Base-by-base conservation (phyloP, 148 eudicot genomes). In the Camellia granthamiana region DNA sequence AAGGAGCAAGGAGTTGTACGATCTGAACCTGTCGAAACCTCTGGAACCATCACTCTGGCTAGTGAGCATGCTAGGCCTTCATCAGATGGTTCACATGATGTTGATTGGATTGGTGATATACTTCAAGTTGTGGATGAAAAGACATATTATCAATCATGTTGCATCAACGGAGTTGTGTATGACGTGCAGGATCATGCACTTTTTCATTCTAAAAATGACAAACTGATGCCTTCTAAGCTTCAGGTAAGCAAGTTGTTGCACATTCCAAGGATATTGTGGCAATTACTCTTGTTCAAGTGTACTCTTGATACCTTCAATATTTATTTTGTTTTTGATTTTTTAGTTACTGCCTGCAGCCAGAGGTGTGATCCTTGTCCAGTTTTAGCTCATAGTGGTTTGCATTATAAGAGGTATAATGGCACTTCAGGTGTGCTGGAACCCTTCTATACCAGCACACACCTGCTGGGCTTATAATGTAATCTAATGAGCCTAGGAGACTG, bases 21-120 rank as follows among this genome's bases (percentile, higher is more conserved):
- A 56, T 76, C 81, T 75, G 87, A 82, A 80, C 69, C 75, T 56
- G 76, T 80, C 69, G 87, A 77, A 77, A 82, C 66, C 44, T 69
- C 83, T 52, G 90, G 75, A 72, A 77, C 83, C 60, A 64, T 59
- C 51, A 72, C 59, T 78, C 81, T 77, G 60, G 77, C 76, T 43
- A 38, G 49, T 72, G 88, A 81, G 80, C 80, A 77, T 77, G 82
- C 71, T 67, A 80, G 69, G 65, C 60, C 89, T 80, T 84, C 86
- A 54, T 79, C 94, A 65, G 85, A 80, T 78, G 62, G 86, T 76
- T 76, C 87, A 87, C 84, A 79, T 79, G 64, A 77, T 86, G 91
- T 87, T 83, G 89, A 89, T 72, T 96, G 98, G 98, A 81, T 87
- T 83, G 97, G 99, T 72, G 92, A 89, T n/a, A 76, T 75, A 75